Conservation (phyloP, 1,284 basidiomycete species). For the Leccinum pachyderme region DNA sequence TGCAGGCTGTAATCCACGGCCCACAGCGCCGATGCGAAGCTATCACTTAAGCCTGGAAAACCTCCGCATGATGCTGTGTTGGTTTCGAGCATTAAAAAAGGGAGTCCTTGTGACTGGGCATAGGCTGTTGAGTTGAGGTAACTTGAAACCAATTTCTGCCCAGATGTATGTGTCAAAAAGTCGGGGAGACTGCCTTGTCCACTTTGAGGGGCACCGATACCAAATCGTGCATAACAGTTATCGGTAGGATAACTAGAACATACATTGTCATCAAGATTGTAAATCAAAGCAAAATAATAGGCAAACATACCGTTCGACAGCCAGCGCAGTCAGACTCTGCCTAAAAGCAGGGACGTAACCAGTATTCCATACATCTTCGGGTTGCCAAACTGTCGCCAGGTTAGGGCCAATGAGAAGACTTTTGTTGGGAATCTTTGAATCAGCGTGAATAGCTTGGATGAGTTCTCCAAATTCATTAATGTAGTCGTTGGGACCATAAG, state of each 20-base stretch:
- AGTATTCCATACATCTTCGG: neutral
- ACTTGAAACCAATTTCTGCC: neutral
- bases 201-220: neutral
- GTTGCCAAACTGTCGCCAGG: neutral
- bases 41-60: conserved; percentile 71
- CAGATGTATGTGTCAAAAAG: neutral
- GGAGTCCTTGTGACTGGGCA: neutral
- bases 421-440: neutral
- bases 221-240: neutral
- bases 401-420: neutral
- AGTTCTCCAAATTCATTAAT: neutral
- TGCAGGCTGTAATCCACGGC: conserved; percentile 61
- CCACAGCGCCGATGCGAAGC: conserved; percentile 75
- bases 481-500: neutral
- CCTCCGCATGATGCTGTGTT: conserved; percentile 26
- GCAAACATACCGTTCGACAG: neutral
- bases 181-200: neutral
- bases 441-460: neutral
- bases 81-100: neutral
- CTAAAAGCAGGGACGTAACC: neutral
- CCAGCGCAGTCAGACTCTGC: neutral
- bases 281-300: neutral
- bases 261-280: neutral
- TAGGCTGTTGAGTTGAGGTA: neutral
- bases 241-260: neutral